Percentiles rank a stretch among this genome's conserved stretches.
phyloP scores from a whole-genome alignment of 352 stramenopile species.

The Pythium phragmitis region DNA sequence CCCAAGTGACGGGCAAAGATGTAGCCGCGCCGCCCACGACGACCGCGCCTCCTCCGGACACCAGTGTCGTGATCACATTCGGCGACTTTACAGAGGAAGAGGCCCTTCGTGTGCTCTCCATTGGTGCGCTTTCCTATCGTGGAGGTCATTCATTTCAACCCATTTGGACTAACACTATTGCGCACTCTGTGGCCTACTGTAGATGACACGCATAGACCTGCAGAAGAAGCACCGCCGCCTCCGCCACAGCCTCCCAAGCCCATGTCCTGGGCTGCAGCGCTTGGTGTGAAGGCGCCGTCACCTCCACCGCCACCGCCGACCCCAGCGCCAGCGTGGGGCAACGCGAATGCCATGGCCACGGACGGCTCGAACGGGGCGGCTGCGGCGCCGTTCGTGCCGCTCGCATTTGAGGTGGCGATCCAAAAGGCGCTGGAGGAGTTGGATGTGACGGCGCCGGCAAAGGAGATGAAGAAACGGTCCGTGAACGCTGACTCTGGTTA shows the following conservation, averaged over 20 bases:
- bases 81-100: conserved; percentile 81
- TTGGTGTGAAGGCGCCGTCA: conserved; percentile 38
- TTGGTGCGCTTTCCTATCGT: conserved; percentile 11
- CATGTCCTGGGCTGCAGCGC: conserved; percentile 64
- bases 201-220: conserved; percentile 6
- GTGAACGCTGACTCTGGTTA: neutral
- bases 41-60: conserved; percentile 3
- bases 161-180: neutral
- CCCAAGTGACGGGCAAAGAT: conserved; percentile 21
- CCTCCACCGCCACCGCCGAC: conserved; percentile 22
- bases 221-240: conserved; percentile 5
- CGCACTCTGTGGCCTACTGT: neutral
- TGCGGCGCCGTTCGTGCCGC: conserved; percentile 8
- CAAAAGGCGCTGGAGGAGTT: conserved; percentile 56
- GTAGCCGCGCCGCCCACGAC: conserved; percentile 21
- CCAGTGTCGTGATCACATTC: conserved; percentile 56
- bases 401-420: conserved; percentile 67
- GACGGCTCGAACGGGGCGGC: neutral
- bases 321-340: conserved; percentile 30
- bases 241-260: conserved; percentile 16
- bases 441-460: conserved; percentile 56
- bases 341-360: neutral
- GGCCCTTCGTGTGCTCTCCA: conserved; percentile 32
- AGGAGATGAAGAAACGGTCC: conserved; percentile 84
- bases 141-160: conserved; percentile 12